Evolutionary conservation across 2,329 filamentous ascomycete species (phyloP), one percentile per base, ranked within the genome.

Genomic region (Penicillium sp.): DNA sequence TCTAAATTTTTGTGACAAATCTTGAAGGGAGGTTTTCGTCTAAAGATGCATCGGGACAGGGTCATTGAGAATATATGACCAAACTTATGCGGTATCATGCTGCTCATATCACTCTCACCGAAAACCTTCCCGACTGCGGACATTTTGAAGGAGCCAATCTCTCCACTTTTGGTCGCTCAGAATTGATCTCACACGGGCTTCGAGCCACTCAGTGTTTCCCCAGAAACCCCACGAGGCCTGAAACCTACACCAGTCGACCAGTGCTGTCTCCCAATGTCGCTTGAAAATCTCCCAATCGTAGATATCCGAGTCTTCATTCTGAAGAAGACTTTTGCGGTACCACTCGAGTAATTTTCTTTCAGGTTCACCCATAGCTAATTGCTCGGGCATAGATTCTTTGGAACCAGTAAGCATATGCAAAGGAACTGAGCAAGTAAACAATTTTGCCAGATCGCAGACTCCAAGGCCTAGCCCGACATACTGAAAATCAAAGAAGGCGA

Each of bases 401-500:
- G 56, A 44, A 5, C 58, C 62, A 0, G 73, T 70, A 0, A 88
- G 75, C 75, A 86, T 77, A 2, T 70, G 57, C 6, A 82, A 34
- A 0, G 84, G 83, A 0, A 87, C 77, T 2, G 85, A 86, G 65
- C 84, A 87, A 0, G 85, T 87, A 54, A 87, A 85, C 0, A 87
- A 67, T 63, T 87, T 87, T 2, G 84, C 85, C 0, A 88, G 71
- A 64, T 88, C 86, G 57, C 84, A 85, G 0, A 83, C 84, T 0
- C 85, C 85, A 0, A 87, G 65, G 0, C 85, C 85, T 0, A 86
- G 67, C 0, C 86, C 86, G 0, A 81, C 79, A 58, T 88, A 88
- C 59, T 88, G 85, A 51, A 88, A 88, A 64, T 88, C 86, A 61
- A 84, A 87, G 57, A 88, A 85, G 0, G 82, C 84, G 1, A 85